Percentiles rank a stretch among this genome's conserved stretches.
phyloP scores from a whole-genome alignment of 345 rosid species.

The Microcos paniculata region DNA sequence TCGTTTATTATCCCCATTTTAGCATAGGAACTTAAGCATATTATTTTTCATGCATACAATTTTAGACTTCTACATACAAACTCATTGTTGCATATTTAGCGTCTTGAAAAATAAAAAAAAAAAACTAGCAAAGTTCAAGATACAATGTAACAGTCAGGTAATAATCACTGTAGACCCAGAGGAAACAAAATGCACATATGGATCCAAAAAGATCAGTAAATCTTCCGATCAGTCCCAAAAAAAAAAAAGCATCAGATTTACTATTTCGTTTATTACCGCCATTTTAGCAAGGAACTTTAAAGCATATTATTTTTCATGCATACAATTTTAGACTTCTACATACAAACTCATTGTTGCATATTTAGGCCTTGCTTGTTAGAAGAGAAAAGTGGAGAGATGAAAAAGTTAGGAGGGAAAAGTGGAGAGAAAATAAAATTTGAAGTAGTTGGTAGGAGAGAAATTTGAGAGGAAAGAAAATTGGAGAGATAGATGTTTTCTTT shows the following conservation, averaged over 20 bases:
- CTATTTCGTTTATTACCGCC: neutral
- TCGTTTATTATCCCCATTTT: neutral
- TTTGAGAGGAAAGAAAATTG: too few species aligned
- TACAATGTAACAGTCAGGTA: too few species aligned
- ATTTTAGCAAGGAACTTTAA: neutral
- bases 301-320: neutral
- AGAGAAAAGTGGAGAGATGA: too few species aligned
- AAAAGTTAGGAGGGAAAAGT: too few species aligned
- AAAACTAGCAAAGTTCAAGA: too few species aligned
- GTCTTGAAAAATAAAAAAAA: neutral
- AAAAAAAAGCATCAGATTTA: neutral
- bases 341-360: neutral
- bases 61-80: neutral
- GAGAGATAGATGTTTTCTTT: too few species aligned
- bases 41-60: neutral
- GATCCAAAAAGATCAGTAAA: neutral
- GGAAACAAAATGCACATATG: neutral
- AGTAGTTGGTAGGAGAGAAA: too few species aligned
- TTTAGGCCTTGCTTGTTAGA: too few species aligned
- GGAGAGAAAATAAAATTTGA: too few species aligned
- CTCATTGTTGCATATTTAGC: neutral
- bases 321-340: neutral
- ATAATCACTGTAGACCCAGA: too few species aligned
- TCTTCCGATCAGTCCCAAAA: neutral
- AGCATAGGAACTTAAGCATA: neutral